Evolutionary conservation across 306 rosid species (phyloP).

Genomic region (Pterocarpus santalinus): DNA sequence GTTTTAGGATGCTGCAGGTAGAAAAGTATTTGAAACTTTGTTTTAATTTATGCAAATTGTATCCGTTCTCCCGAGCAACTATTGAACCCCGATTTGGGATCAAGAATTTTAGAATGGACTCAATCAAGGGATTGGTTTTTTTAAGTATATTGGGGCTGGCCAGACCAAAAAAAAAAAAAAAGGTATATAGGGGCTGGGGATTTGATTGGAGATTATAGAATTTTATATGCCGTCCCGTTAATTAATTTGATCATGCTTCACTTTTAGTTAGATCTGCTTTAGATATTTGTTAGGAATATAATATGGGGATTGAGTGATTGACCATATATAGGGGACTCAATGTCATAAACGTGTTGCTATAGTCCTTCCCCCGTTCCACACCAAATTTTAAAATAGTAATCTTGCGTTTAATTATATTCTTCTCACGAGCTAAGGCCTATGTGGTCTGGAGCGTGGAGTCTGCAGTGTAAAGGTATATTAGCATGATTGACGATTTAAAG

Average conservation of each 20-base stretch:
- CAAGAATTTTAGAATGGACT: slow-evolving; percentile 37
- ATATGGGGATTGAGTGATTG: neutral
- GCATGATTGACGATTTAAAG: slow-evolving; percentile 10
- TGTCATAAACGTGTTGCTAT: slow-evolving; percentile 14
- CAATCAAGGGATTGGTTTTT: slow-evolving; percentile 39
- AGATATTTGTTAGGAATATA: slow-evolving; percentile 28
- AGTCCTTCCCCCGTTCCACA: neutral
- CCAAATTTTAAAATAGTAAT: slow-evolving; percentile 20
- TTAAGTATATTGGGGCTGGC: neutral
- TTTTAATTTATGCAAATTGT: neutral
- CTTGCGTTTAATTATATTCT: neutral
- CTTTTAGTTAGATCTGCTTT: slow-evolving; percentile 32
- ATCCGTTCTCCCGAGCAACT: neutral
- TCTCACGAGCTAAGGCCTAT: neutral
- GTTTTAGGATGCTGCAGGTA: neutral
- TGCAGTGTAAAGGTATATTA: neutral
- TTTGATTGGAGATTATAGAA: slow-evolving; percentile 13
- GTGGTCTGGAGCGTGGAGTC: neutral
- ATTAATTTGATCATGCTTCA: slow-evolving; percentile 38
- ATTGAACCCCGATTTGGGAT: slow-evolving; percentile 17
- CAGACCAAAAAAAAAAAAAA: neutral
- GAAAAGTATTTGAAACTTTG: neutral
- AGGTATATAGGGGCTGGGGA: neutral
- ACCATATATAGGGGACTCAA: neutral
- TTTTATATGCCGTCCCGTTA: slow-evolving; percentile 9